A percentile compares a stretch with the other conserved stretches of the same genome.
These are phyloP conservation scores for Dipodascus geniculatus DNA, from an alignment of 805 yeast species.

Conservation along the genomic window DNA sequence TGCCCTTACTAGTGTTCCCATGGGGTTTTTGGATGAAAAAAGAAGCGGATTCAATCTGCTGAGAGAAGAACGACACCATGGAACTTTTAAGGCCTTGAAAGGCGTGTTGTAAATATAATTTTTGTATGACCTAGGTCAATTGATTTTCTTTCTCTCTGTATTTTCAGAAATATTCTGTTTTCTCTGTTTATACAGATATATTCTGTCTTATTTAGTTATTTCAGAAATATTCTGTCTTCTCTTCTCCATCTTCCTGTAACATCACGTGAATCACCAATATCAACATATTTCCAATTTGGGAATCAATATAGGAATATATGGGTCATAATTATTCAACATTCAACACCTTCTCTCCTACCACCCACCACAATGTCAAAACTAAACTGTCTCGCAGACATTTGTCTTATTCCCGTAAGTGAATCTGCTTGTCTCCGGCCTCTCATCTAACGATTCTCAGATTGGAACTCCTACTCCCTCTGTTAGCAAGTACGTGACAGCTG, in stretches of 20 bases:
- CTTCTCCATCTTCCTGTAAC: too few relatives aligned
- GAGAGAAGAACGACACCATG: not conserved
- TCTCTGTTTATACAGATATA: too few relatives aligned
- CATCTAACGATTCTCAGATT: conserved; percentile 31
- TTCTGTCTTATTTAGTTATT: too few relatives aligned
- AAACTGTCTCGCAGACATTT: conserved; percentile 74
- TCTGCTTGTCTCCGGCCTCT: too few relatives aligned
- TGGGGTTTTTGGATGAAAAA: not conserved
- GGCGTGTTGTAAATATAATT: not conserved
- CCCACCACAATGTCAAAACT: conserved; percentile 28
- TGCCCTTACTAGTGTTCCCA: not conserved
- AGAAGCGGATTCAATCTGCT: not conserved
- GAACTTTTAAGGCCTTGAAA: not conserved
- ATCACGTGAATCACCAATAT: too few relatives aligned
- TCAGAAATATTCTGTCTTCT: too few relatives aligned
- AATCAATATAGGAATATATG: not conserved
- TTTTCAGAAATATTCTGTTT: too few relatives aligned
- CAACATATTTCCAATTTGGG: too few relatives aligned
- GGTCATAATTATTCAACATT: not conserved
- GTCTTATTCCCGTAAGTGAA: conserved; percentile 64
- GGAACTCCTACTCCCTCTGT: conserved; percentile 74
- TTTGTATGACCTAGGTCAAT: too few relatives aligned
- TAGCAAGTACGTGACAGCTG: conserved; percentile 64
- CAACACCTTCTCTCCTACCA: too few relatives aligned
- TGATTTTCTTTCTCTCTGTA: too few relatives aligned